Percentiles rank a stretch among this genome's conserved stretches.
Evolutionary conservation across 345 rosid species (phyloP).

Genomic region (Viola odorata): DNA sequence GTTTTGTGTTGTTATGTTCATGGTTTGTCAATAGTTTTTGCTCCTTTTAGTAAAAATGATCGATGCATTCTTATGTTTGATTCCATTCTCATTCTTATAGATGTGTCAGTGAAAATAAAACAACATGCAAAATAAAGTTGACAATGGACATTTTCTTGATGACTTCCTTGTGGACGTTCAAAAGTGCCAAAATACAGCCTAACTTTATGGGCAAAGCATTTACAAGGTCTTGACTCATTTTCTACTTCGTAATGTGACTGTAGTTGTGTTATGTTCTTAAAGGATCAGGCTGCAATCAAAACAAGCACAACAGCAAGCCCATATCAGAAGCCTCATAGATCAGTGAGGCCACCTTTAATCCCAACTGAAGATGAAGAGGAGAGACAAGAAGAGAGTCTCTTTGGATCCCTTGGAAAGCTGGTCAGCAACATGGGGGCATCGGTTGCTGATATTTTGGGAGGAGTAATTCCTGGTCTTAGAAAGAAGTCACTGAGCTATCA

Average conservation of each 20-base stretch:
- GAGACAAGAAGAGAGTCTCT: slow-evolving; percentile 72
- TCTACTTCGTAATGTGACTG: background rate
- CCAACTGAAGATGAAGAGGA: slow-evolving; percentile 59
- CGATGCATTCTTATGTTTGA: background rate
- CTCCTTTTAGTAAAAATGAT: no score
- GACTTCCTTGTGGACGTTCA: background rate
- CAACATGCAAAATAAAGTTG: background rate
- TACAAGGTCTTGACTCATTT: background rate
- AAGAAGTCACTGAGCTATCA: slow-evolving; percentile 40
- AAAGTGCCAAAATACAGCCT: background rate
- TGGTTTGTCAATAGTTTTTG: no score
- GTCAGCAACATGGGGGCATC: slow-evolving; percentile 46
- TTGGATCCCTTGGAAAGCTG: slow-evolving; percentile 57
- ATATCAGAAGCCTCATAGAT: slow-evolving; percentile 51
- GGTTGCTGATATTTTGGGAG: slow-evolving; percentile 57
- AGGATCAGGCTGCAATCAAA: slow-evolving; percentile 44
- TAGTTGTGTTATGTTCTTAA: slow-evolving; percentile 14
- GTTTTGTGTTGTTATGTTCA: no score
- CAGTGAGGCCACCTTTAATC: slow-evolving; percentile 68
- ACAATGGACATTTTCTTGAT: background rate
- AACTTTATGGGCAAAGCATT: background rate
- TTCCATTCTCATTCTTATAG: background rate
- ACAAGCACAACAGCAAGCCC: slow-evolving; percentile 20
- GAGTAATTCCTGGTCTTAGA: slow-evolving; percentile 53
- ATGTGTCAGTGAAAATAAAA: background rate